A percentile compares a stretch with the other conserved stretches of the same genome.
Evolutionary conservation across 1,284 basidiomycete species (phyloP).

Genomic region (Ustilago sp.): DNA sequence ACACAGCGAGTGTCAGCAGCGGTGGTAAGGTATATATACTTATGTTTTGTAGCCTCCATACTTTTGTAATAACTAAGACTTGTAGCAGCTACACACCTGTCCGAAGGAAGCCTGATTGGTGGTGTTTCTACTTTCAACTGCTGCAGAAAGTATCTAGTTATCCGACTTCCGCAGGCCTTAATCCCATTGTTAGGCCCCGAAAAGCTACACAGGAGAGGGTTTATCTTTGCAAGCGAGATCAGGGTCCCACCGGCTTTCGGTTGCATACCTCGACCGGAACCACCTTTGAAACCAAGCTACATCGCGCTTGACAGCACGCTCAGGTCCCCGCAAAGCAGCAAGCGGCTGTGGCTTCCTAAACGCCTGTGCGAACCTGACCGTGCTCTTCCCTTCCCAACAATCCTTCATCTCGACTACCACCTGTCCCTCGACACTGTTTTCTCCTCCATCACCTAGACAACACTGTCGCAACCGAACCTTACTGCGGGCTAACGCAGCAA

Average conservation of each 20-base stretch:
- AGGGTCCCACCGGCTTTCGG: slow-evolving; percentile 8
- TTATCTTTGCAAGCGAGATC: not conserved
- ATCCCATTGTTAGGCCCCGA: not conserved
- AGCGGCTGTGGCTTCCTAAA: not conserved
- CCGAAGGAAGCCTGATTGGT: no score
- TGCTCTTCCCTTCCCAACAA: not conserved
- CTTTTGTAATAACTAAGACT: no score
- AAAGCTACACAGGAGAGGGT: not conserved
- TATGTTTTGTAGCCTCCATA: no score
- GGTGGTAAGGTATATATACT: no score
- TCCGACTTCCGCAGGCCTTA: slow-evolving; percentile 3
- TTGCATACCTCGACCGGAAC: slow-evolving; percentile 6
- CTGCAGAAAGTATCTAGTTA: not conserved
- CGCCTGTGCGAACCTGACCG: not conserved
- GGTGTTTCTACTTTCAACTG: no score
- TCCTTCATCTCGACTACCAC: not conserved
- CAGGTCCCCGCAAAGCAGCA: not conserved
- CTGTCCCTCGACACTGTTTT: not conserved
- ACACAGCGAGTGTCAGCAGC: no score
- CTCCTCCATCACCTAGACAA: not conserved
- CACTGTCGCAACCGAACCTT: not conserved
- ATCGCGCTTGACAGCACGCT: not conserved
- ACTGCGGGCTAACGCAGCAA: not conserved
- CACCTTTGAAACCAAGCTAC: not conserved
- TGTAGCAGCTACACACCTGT: no score